Percentiles rank a stretch among this genome's conserved stretches.
phyloP scores from a whole-genome alignment of 2,329 filamentous ascomycete genomes.

The Tolypocladium capitatum region DNA sequence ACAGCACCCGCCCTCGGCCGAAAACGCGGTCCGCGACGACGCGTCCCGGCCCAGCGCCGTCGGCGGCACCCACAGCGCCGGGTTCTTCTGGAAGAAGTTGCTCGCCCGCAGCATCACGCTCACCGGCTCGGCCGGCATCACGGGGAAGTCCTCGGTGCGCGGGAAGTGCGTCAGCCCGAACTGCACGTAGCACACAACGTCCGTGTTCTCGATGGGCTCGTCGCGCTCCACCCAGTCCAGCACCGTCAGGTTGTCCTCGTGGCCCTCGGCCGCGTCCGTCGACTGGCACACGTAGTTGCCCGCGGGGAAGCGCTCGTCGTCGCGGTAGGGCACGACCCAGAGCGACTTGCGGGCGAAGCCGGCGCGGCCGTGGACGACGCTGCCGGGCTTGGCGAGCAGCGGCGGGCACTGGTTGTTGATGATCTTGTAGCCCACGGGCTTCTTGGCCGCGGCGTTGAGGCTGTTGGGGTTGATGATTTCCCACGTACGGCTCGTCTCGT shows the following conservation, averaged over 20 bases:
- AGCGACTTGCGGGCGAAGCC: constrained; percentile 28
- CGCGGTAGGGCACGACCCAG: constrained; percentile 28
- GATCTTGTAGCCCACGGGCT: constrained; percentile 32
- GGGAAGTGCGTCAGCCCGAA: constrained; percentile 47
- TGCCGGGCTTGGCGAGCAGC: constrained; percentile 27
- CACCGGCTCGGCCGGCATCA: constrained; percentile 50
- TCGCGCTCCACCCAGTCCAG: constrained; percentile 35
- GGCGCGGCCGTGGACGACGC: constrained; percentile 24
- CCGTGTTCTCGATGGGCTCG: constrained; percentile 35
- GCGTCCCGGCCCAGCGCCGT: constrained; percentile 22
- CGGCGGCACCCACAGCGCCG: constrained; percentile 35
- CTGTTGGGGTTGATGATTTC: constrained; percentile 28
- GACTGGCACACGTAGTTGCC: constrained; percentile 35
- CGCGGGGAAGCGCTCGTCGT: constrained; percentile 28
- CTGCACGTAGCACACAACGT: constrained; percentile 38
- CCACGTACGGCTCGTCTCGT: constrained; percentile 14
- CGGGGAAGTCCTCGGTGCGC: constrained; percentile 51
- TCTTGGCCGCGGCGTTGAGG: constrained; percentile 26
- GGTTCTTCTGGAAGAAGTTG: constrained; percentile 39
- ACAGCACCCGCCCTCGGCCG: constrained; percentile 4
- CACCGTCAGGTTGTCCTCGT: constrained; percentile 10
- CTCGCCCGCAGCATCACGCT: constrained; percentile 34
- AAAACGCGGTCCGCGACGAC: constrained; percentile 8
- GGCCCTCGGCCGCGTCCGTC: constrained; percentile 16
- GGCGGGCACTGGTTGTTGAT: constrained; percentile 31